Percentiles rank a stretch among this genome's conserved stretches.
These are phyloP conservation scores for Trichoderma semiorbis DNA, from an alignment of 2,329 filamentous ascomycete species.

Conservation along the genomic window DNA sequence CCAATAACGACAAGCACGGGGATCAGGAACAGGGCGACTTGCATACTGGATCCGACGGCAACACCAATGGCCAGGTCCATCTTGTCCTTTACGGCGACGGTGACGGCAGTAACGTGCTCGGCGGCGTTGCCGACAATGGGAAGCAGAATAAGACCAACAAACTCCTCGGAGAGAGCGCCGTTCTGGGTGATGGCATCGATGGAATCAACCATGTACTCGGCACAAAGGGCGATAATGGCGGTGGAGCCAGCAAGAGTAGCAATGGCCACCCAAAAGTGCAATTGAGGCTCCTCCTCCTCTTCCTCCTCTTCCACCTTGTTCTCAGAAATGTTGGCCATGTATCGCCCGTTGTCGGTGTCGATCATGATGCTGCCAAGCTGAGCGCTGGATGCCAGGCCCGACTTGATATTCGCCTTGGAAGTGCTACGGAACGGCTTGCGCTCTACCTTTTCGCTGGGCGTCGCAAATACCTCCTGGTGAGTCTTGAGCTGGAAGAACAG, in stretches of 20 bases:
- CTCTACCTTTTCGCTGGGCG: constrained; percentile 72
- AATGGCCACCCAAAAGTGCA: constrained; percentile 70
- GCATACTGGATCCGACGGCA: constrained; percentile 75
- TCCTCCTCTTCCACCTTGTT: constrained; percentile 38
- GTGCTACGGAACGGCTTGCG: constrained; percentile 45
- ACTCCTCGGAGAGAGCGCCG: constrained; percentile 64
- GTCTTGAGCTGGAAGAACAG: constrained; percentile 90
- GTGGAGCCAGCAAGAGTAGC: constrained; percentile 69
- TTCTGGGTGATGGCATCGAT: constrained; percentile 64
- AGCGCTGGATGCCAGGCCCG: constrained; percentile 39
- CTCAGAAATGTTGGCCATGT: neutral
- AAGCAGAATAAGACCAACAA: constrained; percentile 75
- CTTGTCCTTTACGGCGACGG: constrained; percentile 77
- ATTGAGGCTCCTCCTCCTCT: constrained; percentile 68
- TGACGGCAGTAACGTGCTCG: constrained; percentile 77
- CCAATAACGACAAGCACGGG: constrained; percentile 73
- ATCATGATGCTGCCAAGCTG: constrained; percentile 36
- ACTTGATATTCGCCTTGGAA: constrained; percentile 33
- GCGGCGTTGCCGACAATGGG: constrained; percentile 82
- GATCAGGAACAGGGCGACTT: constrained; percentile 76
- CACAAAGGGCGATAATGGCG: constrained; percentile 75
- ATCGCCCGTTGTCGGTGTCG: constrained; percentile 28
- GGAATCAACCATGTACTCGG: constrained; percentile 72
- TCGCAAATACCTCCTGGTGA: constrained; percentile 75
- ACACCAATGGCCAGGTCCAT: constrained; percentile 82